Percentiles rank a stretch among this genome's conserved stretches.
Conservation (phyloP, 176 grass and related monocot species). For the Saccharum spontaneum region DNA sequence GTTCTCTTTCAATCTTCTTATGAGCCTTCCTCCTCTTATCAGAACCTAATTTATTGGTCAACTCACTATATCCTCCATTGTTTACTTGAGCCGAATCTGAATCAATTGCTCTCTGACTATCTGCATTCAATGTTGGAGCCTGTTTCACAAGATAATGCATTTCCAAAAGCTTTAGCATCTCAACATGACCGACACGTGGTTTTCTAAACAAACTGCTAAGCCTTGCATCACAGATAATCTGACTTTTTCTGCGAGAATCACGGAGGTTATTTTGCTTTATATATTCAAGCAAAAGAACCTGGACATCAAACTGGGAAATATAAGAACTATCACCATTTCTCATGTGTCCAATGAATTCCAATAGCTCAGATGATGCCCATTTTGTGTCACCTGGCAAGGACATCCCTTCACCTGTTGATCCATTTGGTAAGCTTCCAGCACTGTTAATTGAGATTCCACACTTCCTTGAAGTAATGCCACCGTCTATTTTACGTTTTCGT, state of each 20-base stretch:
- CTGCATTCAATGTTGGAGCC: slow-evolving; percentile 38
- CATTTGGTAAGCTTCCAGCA: slow-evolving; percentile 42
- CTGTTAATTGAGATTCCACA: slow-evolving; percentile 36
- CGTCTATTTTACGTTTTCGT: slow-evolving; percentile 50
- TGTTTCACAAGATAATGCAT: slow-evolving; percentile 85
- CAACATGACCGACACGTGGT: slow-evolving; percentile 66
- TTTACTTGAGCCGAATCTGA: slow-evolving; percentile 62
- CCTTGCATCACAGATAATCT: slow-evolving; percentile 87
- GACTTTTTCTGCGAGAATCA: slow-evolving; percentile 81
- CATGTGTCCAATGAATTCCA: slow-evolving; percentile 88
- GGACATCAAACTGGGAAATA: slow-evolving; percentile 76
- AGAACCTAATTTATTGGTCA: slow-evolving; percentile 35
- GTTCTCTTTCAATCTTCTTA: slow-evolving; percentile 65
- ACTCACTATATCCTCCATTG: slow-evolving; percentile 46
- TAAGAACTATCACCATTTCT: slow-evolving; percentile 72
- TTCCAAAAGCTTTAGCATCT: slow-evolving; percentile 94
- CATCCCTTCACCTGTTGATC: slow-evolving; percentile 38
- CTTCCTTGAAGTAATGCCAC: slow-evolving; percentile 41
- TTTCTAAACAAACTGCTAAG: slow-evolving; percentile 74
- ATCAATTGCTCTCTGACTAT: slow-evolving; percentile 43
- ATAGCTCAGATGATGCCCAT: slow-evolving; percentile 81
- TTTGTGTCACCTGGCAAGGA: slow-evolving; percentile 46
- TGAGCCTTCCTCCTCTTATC: slow-evolving; percentile 65
- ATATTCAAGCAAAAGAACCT: slow-evolving; percentile 89
- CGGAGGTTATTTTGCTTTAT: slow-evolving; percentile 89